Evolutionary conservation across 208 protist species (phyloP).

Genomic region (Leptomonas seymouri): DNA sequence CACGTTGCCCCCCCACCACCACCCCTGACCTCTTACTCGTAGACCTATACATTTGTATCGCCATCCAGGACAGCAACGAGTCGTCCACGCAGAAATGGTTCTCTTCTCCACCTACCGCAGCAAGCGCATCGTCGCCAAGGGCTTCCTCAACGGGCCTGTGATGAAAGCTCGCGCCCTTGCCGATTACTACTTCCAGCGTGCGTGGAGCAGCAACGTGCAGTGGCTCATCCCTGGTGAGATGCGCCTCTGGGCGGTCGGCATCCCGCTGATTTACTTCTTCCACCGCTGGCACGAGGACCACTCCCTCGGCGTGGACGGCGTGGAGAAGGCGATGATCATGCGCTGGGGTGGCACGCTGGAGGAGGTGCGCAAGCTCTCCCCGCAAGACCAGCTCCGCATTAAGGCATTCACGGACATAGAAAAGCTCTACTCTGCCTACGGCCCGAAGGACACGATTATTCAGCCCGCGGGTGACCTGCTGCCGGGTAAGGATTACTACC

Average conservation of each 20-base stretch:
- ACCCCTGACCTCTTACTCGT: too few relatives aligned
- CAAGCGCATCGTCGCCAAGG: slow-evolving; percentile 63
- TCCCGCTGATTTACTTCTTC: slow-evolving; percentile 81
- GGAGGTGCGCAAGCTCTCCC: slow-evolving; percentile 78
- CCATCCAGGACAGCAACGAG: background rate
- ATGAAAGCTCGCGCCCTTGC: slow-evolving; percentile 72
- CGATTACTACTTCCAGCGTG: slow-evolving; percentile 86
- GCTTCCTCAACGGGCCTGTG: slow-evolving; percentile 69
- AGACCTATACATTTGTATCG: too few relatives aligned
- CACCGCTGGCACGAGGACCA: slow-evolving; percentile 90
- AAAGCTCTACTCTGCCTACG: slow-evolving; percentile 87
- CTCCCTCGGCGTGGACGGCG: slow-evolving; percentile 65
- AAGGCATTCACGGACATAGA: slow-evolving; percentile 80
- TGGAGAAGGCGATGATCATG: slow-evolving; percentile 85
- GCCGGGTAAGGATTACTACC: slow-evolving; percentile 84
- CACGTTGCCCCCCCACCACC: background rate
- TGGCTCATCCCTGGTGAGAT: slow-evolving; percentile 82
- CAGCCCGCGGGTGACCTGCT: slow-evolving; percentile 73
- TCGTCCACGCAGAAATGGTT: slow-evolving; percentile 45
- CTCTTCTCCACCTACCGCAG: slow-evolving; percentile 86
- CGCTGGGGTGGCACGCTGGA: slow-evolving; percentile 87
- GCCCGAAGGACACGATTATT: slow-evolving; percentile 80
- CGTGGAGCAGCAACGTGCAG: slow-evolving; percentile 75
- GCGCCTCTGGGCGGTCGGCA: slow-evolving; percentile 68
- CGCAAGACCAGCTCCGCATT: slow-evolving; percentile 86